Evolutionary conservation across 1,284 basidiomycete species (phyloP).

Genomic region (Blastosporella zonata): DNA sequence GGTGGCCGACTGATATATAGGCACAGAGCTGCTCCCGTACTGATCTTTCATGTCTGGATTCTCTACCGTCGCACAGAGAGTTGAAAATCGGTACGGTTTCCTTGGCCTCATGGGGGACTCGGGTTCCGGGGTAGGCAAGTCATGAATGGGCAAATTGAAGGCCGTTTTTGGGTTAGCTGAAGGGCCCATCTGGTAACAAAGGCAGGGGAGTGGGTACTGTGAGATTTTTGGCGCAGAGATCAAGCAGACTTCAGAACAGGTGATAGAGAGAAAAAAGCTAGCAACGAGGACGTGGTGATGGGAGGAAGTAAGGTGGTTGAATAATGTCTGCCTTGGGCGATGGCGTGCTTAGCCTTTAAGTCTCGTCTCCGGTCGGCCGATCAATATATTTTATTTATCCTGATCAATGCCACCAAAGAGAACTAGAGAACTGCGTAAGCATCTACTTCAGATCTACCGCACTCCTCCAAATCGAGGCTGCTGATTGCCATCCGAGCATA

Average conservation of each 20-base stretch:
- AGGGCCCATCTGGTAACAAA: conserved; percentile 27
- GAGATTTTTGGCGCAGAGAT: conserved; percentile 3
- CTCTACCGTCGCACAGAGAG: conserved; percentile 91
- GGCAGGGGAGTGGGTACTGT: conserved; percentile 12
- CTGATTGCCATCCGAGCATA: conserved; percentile 6
- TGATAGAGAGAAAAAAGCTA: conserved; percentile 1
- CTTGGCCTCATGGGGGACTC: conserved; percentile 65
- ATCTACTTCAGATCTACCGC: background rate
- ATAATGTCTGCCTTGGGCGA: conserved; percentile 14
- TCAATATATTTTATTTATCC: conserved; percentile 15
- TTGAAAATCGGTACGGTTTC: conserved; percentile 78
- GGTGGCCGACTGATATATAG: conserved; percentile 97
- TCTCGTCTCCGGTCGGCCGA: conserved; percentile 25
- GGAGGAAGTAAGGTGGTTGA: conserved; percentile 1
- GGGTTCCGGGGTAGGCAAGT: conserved; percentile 69
- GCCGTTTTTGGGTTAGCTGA: conserved; percentile 27
- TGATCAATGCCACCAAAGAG: conserved; percentile 48
- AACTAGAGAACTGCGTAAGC: conserved; percentile 44
- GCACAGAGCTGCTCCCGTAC: conserved; percentile 90
- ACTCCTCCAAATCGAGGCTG: background rate
- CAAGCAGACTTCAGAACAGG: background rate
- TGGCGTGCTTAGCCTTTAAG: conserved; percentile 38
- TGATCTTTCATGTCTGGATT: conserved; percentile 89
- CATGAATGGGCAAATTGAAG: conserved; percentile 28
- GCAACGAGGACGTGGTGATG: background rate